Conservation (phyloP, 148 eudicot species). For the Silene uniflora region DNA sequence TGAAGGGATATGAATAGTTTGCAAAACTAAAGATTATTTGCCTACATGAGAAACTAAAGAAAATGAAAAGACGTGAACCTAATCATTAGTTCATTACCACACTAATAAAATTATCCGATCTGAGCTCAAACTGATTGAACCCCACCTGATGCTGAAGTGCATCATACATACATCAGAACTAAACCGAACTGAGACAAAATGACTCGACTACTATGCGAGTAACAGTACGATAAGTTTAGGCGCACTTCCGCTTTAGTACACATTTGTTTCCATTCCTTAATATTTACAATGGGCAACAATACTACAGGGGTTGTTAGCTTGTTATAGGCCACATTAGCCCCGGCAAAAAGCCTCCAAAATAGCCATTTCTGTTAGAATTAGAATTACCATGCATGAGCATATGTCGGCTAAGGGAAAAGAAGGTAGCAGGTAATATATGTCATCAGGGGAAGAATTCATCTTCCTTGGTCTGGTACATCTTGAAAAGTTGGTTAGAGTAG, state of each 20-base stretch:
- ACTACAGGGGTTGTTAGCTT: not conserved
- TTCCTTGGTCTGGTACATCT: slow-evolving; percentile 50
- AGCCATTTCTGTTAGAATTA: not conserved
- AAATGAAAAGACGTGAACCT: too few relatives aligned
- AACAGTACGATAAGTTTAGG: too few relatives aligned
- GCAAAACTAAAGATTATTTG: too few relatives aligned
- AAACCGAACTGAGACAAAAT: too few relatives aligned
- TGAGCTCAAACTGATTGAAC: too few relatives aligned
- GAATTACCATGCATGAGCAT: not conserved
- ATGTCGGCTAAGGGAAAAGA: not conserved
- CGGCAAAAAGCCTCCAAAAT: not conserved
- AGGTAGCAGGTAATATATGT: not conserved
- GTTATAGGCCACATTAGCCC: not conserved
- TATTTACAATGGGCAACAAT: slow-evolving; percentile 8
- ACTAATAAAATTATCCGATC: too few relatives aligned
- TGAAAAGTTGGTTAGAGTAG: slow-evolving; percentile 75
- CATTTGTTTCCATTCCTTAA: not conserved
- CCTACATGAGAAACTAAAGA: too few relatives aligned
- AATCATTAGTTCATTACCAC: too few relatives aligned
- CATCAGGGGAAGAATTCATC: slow-evolving; percentile 46
- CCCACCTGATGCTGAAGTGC: too few relatives aligned
- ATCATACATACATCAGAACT: too few relatives aligned
- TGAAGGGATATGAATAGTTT: too few relatives aligned
- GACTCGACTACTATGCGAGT: too few relatives aligned
- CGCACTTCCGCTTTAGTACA: not conserved